Evolutionary conservation across 176 grass and related monocot species (phyloP).

Genomic region (Oryza rufipogon): DNA sequence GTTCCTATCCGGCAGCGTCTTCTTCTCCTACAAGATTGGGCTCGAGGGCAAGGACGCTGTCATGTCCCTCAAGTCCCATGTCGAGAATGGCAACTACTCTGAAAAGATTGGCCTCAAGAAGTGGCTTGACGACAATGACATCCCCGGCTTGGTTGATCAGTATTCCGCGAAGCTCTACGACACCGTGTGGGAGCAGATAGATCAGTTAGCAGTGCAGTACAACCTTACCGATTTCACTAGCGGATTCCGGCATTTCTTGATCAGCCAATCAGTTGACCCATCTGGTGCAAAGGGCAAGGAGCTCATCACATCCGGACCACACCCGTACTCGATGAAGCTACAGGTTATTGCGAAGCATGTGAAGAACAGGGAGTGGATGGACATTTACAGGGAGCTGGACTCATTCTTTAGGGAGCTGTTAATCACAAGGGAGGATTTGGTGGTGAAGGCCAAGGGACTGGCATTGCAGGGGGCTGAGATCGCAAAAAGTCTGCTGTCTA

Average conservation of each 20-base stretch:
- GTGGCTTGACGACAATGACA: constrained; percentile 89
- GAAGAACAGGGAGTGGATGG: constrained; percentile 79
- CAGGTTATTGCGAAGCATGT: constrained; percentile 54
- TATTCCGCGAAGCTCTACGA: constrained; percentile 85
- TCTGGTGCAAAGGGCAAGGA: constrained; percentile 29
- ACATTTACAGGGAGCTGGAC: constrained; percentile 81
- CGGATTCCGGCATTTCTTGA: constrained; percentile 77
- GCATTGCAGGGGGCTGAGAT: constrained; percentile 79
- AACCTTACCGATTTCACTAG: constrained; percentile 91
- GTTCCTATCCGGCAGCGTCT: constrained; percentile 64
- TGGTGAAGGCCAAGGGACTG: constrained; percentile 76
- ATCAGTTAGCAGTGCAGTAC: constrained; percentile 72
- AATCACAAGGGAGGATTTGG: constrained; percentile 86
- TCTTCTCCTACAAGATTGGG: constrained; percentile 99
- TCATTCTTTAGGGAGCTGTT: constrained; percentile 76
- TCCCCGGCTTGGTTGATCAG: constrained; percentile 72
- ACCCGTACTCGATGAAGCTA: constrained; percentile 76
- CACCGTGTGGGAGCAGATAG: constrained; percentile 91
- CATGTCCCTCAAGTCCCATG: constrained; percentile 80
- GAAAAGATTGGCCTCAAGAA: constrained; percentile 93
- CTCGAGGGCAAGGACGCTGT: constrained; percentile 92
- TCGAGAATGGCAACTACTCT: constrained; percentile 87
- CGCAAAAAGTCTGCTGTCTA: constrained; percentile 71
- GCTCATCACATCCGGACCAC: constrained; percentile 49
- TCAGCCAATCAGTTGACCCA: constrained; percentile 56